A percentile compares a stretch with the other conserved stretches of the same genome.
These are phyloP conservation scores for Sporothrix schenckii DNA, from an alignment of 2,329 filamentous ascomycete species.

Conservation along the genomic window DNA sequence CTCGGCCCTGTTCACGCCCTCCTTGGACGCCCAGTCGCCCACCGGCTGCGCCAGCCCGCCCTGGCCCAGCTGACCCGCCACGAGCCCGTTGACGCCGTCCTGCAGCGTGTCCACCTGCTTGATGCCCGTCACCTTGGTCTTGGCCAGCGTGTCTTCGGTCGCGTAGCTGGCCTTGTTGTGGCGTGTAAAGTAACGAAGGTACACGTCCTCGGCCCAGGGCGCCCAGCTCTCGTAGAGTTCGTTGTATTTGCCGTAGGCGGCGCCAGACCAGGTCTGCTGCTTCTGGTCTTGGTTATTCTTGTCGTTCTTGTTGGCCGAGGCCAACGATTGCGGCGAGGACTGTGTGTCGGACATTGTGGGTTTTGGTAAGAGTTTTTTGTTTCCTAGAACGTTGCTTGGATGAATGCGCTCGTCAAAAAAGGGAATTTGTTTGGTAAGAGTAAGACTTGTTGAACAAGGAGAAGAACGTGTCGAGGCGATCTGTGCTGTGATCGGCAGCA, in stretches of 20 bases:
- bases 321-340: not conserved
- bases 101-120: constrained; percentile 69
- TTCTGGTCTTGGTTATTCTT: not conserved
- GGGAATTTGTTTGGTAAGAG: not conserved
- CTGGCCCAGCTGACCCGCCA: constrained; percentile 66
- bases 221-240: constrained; percentile 74
- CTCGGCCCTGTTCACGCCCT: constrained; percentile 68
- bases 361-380: not conserved
- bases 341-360: constrained; percentile 1
- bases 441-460: not conserved
- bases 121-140: constrained; percentile 70
- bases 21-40: constrained; percentile 64
- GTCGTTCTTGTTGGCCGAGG: constrained; percentile 6
- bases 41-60: constrained; percentile 67
- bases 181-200: constrained; percentile 72
- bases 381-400: not conserved
- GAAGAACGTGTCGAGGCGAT: not conserved
- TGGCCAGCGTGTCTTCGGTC: constrained; percentile 67
- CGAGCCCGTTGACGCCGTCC: constrained; percentile 66
- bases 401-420: not conserved
- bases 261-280: constrained; percentile 47
- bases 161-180: constrained; percentile 76
- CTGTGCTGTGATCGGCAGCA: constrained; percentile 6
- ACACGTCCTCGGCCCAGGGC: constrained; percentile 75
- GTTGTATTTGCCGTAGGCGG: constrained; percentile 67